Conservation (phyloP, 2,329 filamentous ascomycete genomes). For the Basipetospora sp. region DNA sequence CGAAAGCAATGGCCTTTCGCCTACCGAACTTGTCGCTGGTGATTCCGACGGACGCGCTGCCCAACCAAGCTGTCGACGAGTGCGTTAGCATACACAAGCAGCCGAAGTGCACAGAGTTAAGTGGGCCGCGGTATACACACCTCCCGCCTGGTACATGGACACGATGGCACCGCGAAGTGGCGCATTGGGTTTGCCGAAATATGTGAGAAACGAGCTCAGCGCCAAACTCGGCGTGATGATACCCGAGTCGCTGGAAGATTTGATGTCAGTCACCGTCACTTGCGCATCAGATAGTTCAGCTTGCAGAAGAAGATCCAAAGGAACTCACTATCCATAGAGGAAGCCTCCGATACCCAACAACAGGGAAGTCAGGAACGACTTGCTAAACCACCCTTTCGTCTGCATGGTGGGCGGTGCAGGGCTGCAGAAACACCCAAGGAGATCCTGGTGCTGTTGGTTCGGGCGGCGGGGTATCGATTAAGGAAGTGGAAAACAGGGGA, state of each 20-base stretch:
- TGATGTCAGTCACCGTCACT: too few species aligned
- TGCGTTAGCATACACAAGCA: too few species aligned
- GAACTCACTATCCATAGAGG: slow-evolving; percentile 23
- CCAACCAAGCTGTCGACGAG: slow-evolving; percentile 26
- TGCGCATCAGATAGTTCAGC: too few species aligned
- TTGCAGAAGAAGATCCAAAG: not conserved
- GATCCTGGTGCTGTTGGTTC: too few species aligned
- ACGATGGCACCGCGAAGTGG: slow-evolving; percentile 24
- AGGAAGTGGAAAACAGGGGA: too few species aligned
- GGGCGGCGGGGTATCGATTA: too few species aligned
- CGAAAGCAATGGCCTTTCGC: slow-evolving; percentile 25
- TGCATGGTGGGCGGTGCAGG: too few species aligned
- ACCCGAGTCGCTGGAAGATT: slow-evolving; percentile 21
- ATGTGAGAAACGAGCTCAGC: slow-evolving; percentile 18
- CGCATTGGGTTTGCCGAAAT: slow-evolving; percentile 21
- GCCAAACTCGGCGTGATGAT: slow-evolving; percentile 27
- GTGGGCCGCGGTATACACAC: slow-evolving; percentile 8
- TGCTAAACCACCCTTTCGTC: slow-evolving; percentile 19
- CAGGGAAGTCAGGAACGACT: slow-evolving; percentile 23
- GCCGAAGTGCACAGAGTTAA: too few species aligned
- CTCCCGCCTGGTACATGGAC: slow-evolving; percentile 25
- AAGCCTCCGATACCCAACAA: slow-evolving; percentile 26
- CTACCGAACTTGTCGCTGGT: slow-evolving; percentile 23
- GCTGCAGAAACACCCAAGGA: too few species aligned
- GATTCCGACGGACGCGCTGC: slow-evolving; percentile 24